Base-by-base conservation (phyloP, 2,329 filamentous ascomycete genomes). In the Lasiodiplodia hormozganensis region DNA sequence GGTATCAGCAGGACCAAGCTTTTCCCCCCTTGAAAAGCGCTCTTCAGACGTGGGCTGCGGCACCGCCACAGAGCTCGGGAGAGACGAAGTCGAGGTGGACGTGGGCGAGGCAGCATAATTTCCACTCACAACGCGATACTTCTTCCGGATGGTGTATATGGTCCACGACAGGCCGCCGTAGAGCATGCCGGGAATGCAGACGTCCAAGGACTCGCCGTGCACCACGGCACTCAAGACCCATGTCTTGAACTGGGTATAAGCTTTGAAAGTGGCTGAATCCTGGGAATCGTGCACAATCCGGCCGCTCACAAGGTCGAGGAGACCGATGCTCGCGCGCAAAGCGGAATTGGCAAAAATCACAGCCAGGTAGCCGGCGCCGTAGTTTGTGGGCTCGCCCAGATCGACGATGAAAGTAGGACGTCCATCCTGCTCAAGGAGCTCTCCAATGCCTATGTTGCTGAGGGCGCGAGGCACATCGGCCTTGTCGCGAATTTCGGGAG, bases 331-430 rank as follows among this genome's bases (percentile, higher is more conserved):
- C 0, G 85, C 84, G 62, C 89, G 87, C 65, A 95, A 80, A 3
- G 90, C 86, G 11, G 85, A 82, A 75, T 95, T 96, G 36, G 87
- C 86, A 76, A 91, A 94, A 0, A 92, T 72, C 8, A 92, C 84
- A 36, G 86, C 84, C 47, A 94, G 78, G 1, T 83, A 82, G 0
- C 85, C 84, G 1, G 85, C 81, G 25, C 80, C 81, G 57, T 83
- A 84, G 72, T 89, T 90, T n/a, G 80, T 77, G 1, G 83, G 77
- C 73, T 90, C 87, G 8, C 83, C 82, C 62, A 92, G 79, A 73
- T 95, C 92, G 40, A 95, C 83, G 52, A 95, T 85, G 73, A 95
- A 93, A 0, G 90, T 92, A 2, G 92, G 92, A 57, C 92, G 84
- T 62, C 90, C 87, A 76, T 96, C 92, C 72, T 91, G 87, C 74